Base-by-base conservation (phyloP, 2,329 filamentous ascomycete genomes). In the Microcyclospora pomicola region DNA sequence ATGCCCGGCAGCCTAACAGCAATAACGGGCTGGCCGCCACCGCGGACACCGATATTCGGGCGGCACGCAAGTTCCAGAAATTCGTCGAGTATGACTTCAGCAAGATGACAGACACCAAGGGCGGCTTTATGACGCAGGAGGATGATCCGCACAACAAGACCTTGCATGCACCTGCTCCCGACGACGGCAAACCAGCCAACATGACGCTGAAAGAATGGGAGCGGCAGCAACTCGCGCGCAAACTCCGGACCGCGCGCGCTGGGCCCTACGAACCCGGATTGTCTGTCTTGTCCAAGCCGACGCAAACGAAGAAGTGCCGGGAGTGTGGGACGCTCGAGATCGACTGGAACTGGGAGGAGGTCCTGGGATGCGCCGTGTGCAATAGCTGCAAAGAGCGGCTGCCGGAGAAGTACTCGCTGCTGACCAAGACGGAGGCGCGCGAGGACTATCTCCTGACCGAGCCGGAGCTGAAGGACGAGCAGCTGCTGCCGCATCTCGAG, bases 61-160 rank as follows among this genome's bases (percentile, higher is more conserved):
- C 88, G 1, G 83, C 84, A 30, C 75, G 78, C 53, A 95, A 92
- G 54, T 95, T 96, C 49, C 77, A 82, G 43, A 88, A 91, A 59
- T 96, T 82, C 57, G 87, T 98, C 54, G 91, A 98, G 56, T 96
- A 95, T 64, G 91, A 98, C 60, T 91, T 98, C 63, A 88, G 82
- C 56, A 82, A 88, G 63, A 96, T 98, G 86, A 92, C 81, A 6
- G 91, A 98, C 59, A 96, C 88, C 1, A 95, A 95, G 56, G 91
- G 91, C 44, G 91, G 91, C 1, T 98, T 98, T 60, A 63, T 98
- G 47, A 82, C 80, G n/a, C 72, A 75, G 1, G 82, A 88, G 44
- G 91, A 98, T 55, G 91, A 98, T 59, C 91, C 91, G 1, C 76
- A 80, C 56, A 94, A 94, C 56, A 80, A 80, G 48, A 83, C 80